Conservation (phyloP, 1,139 yeast species). For the Debaryomyces robertsiae region DNA sequence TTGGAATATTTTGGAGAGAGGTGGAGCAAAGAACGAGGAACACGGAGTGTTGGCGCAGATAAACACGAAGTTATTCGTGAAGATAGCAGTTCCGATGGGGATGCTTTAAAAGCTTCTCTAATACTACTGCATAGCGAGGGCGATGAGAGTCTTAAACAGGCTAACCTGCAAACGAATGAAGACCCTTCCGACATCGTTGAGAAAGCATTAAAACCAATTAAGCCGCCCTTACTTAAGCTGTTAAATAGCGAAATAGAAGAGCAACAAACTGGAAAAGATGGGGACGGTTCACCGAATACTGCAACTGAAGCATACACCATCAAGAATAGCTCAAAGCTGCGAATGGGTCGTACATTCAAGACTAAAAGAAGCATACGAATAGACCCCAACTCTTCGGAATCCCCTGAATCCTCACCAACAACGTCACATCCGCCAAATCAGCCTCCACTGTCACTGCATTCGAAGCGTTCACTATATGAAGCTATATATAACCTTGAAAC, state of each 20-base stretch:
- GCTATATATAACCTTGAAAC: background rate
- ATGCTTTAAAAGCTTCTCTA: no score
- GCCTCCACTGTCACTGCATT: background rate
- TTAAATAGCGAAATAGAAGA: background rate
- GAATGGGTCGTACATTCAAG: background rate
- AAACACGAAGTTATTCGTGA: no score
- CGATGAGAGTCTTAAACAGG: no score
- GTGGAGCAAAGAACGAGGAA: no score
- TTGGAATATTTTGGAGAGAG: no score
- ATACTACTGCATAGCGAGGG: no score
- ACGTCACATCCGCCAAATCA: background rate
- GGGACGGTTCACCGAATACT: background rate
- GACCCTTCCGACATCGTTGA: no score
- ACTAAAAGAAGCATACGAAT: constrained; percentile 6
- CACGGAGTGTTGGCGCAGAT: no score
- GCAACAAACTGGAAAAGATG: background rate
- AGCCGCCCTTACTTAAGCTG: no score
- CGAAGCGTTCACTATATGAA: background rate
- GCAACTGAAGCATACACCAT: background rate
- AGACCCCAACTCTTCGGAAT: constrained; percentile 6
- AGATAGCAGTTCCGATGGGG: no score
- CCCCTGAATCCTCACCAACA: background rate
- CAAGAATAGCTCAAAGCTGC: background rate
- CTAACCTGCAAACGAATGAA: no score
- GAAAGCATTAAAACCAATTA: no score